Conservation (phyloP, 768 basidiomycete species). For the Hygrocybe punicea region DNA sequence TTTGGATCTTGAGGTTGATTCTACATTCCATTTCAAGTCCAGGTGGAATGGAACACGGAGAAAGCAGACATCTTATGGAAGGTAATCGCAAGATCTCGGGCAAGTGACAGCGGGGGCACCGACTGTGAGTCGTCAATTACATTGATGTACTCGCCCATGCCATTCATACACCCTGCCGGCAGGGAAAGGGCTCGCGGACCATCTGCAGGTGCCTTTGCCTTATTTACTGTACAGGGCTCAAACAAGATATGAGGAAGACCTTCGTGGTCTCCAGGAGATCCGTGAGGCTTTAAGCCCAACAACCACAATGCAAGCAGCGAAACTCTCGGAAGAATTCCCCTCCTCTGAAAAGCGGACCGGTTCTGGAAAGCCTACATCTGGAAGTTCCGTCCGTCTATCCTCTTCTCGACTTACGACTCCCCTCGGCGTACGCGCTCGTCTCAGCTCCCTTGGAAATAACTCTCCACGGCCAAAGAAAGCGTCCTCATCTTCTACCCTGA, state of each 20-base stretch:
- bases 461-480: constrained; percentile 52
- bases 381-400: constrained; percentile 33
- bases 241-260: constrained; percentile 80
- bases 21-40: constrained; percentile 12
- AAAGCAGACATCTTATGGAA: constrained; percentile 87
- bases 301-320: constrained; percentile 35
- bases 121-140: constrained; percentile 62
- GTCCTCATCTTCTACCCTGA: constrained; percentile 68
- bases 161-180: constrained; percentile 7
- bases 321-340: constrained; percentile 24
- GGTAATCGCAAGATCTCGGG: constrained; percentile 74
- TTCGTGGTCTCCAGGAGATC: constrained; percentile 72
- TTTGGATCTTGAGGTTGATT: background rate
- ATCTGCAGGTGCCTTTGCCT: constrained; percentile 76
- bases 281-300: constrained; percentile 57
- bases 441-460: constrained; percentile 63
- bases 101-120: constrained; percentile 66
- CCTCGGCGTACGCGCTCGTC: constrained; percentile 63
- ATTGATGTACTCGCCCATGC: constrained; percentile 4
- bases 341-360: constrained; percentile 30
- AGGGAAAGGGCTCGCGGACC: constrained; percentile 84
- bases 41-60: constrained; percentile 84
- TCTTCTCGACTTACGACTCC: constrained; percentile 50
- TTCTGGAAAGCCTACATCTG: constrained; percentile 29
- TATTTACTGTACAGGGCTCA: constrained; percentile 83